Conservation (phyloP, 2,329 filamentous ascomycete species). For the Tolypocladium amazonense region DNA sequence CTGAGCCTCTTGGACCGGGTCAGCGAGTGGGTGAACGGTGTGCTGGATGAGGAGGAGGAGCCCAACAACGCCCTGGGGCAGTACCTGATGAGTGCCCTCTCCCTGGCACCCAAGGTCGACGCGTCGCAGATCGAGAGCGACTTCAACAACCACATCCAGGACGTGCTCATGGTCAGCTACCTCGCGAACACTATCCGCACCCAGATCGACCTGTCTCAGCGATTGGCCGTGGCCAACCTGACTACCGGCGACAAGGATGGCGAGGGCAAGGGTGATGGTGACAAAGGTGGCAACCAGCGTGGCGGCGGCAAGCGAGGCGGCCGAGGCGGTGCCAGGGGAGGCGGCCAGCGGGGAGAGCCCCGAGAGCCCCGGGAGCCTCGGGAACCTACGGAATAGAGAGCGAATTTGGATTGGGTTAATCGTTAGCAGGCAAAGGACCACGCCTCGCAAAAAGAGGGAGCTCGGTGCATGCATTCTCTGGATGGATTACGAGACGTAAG, state of each 20-base stretch:
- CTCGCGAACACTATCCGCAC: constrained; percentile 97
- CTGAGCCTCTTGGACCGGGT: constrained; percentile 84
- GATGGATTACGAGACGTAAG: constrained; percentile 14
- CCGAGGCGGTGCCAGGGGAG: constrained; percentile 39
- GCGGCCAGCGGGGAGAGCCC: constrained; percentile 41
- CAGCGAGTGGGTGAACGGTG: constrained; percentile 82
- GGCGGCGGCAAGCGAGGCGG: constrained; percentile 40
- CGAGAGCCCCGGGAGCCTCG: constrained; percentile 27
- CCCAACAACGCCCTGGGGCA: constrained; percentile 89
- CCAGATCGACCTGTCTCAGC: constrained; percentile 95
- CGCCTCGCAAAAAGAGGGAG: not conserved
- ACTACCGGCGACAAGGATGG: constrained; percentile 36
- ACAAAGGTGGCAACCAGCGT: constrained; percentile 32
- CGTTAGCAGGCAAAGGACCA: not conserved
- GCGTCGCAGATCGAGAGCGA: constrained; percentile 83
- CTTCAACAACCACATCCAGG: constrained; percentile 99
- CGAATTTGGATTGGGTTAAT: not conserved
- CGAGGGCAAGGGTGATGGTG: constrained; percentile 35
- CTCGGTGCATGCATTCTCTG: constrained; percentile 6
- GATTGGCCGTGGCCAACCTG: constrained; percentile 71
- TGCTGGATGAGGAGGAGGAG: constrained; percentile 85
- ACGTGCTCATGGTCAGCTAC: constrained; percentile 96
- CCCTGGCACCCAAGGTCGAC: constrained; percentile 90
- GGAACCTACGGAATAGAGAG: constrained; percentile 21
- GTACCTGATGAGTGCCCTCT: constrained; percentile 88